These are phyloP conservation scores for Pythium phragmiticola DNA, from an alignment of 352 stramenopile species.

Conservation along the genomic window DNA sequence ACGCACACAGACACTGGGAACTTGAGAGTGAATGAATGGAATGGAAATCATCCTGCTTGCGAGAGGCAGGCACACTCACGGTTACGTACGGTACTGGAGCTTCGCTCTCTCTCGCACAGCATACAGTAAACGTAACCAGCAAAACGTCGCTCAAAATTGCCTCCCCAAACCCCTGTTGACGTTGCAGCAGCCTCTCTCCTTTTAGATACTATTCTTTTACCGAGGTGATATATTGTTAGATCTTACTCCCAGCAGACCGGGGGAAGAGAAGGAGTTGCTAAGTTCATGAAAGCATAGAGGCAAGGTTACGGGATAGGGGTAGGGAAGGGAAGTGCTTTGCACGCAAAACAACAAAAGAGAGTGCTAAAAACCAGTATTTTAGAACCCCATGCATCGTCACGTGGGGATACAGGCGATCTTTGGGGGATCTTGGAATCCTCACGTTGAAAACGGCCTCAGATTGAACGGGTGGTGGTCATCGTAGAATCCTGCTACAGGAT, in stretches of 20 bases:
- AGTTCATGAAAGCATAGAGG: neutral
- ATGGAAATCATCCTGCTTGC: conserved; percentile 1
- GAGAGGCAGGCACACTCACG: neutral
- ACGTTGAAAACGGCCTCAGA: neutral
- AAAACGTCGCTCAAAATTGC: neutral
- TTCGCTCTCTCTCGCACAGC: neutral
- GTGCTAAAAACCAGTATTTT: too few species aligned
- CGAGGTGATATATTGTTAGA: neutral
- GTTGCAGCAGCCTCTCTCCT: neutral
- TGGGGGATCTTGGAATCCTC: conserved; percentile 6
- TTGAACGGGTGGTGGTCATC: neutral
- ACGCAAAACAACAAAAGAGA: neutral
- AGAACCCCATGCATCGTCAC: too few species aligned
- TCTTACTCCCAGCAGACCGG: neutral
- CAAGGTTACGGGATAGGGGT: neutral
- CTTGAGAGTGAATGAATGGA: conserved; percentile 22
- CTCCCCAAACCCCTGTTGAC: conserved; percentile 4
- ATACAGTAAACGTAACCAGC: neutral
- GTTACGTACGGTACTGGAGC: neutral
- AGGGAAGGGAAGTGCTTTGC: neutral
- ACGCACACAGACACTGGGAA: conserved; percentile 19
- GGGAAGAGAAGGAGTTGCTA: neutral
- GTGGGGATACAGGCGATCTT: neutral
- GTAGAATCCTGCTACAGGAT: neutral
- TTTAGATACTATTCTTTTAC: neutral